Evolutionary conservation across 495 filamentous ascomycete genomes (phyloP), one percentile per base, ranked within the genome.

Genomic region (Penicillium antarcticum): DNA sequence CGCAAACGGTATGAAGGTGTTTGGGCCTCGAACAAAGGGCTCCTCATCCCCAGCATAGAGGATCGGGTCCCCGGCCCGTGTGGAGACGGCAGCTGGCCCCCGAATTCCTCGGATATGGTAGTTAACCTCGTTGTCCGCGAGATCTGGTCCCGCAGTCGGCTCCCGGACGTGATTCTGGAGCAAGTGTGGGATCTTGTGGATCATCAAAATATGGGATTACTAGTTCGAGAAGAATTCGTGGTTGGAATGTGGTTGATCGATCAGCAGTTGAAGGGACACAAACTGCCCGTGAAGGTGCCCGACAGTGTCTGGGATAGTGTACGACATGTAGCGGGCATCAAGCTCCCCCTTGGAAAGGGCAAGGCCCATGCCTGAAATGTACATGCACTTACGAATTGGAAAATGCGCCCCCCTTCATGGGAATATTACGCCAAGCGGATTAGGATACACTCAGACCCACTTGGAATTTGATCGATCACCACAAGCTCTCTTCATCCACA

Each of bases 171-270:
- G 53, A 79, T 84, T 57, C 73, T 97, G 35, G 88, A 82, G 36
- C 86, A 89, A 65, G 81, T 96, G 24, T 97, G 89, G 87, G 81
- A 88, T 43, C 76, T 97, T 9, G 92, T 97, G 14, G 88, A 95
- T 68, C 62, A 78, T 2, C 66, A 74, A 11, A 65, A 75, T 11
- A 72, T 75, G 18, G 88, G 88, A 2, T 62, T 70, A 35, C 68
- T 98, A 48, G 77, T 73, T 18, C 82, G 81, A 62, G 83, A 89
- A 34, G 91, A 97, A 77, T 97, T 97, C 68, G 87, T 97, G 26
- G 91, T 97, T 35, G 94, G 94, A 11, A 83, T 92, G 79, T 98
- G 94, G 94, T 74, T 98, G 40, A 83, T 98, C 47, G 94, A 98
- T 68, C 90, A 96, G 71, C 75, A 85, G 56, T 71, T 97, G 33